Evolutionary conservation across 75 land plant genomes (phyloP).

Genomic region (Pinus albicaulis): DNA sequence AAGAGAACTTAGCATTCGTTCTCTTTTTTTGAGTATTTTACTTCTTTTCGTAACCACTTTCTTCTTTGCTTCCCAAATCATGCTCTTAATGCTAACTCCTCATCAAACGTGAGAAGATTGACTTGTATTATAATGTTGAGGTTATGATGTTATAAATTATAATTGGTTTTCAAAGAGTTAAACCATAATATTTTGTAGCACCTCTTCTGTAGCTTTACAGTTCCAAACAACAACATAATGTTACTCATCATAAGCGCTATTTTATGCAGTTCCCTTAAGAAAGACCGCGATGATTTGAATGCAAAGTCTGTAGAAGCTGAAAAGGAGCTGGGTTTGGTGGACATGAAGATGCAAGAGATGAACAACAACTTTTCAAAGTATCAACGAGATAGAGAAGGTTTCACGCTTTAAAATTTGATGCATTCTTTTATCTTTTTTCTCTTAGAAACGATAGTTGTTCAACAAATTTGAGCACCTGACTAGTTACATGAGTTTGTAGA

Average conservation of each 20-base stretch:
- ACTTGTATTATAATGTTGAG: not conserved
- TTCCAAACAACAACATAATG: too few species aligned
- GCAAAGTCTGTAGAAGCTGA: slow-evolving; percentile 72
- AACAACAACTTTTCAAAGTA: slow-evolving; percentile 49
- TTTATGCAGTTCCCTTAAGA: slow-evolving; percentile 43
- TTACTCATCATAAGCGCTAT: not conserved
- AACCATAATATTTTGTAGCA: not conserved
- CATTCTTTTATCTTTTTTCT: not conserved
- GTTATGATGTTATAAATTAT: not conserved
- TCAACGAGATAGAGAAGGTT: slow-evolving; percentile 78
- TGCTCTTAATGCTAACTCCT: not conserved
- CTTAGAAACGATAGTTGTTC: not conserved
- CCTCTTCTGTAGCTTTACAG: not conserved
- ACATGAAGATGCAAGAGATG: slow-evolving; percentile 72
- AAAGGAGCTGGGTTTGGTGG: slow-evolving; percentile 64
- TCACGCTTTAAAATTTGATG: slow-evolving; percentile 10
- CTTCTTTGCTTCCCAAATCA: not conserved
- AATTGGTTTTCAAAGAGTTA: not conserved
- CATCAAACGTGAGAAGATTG: not conserved
- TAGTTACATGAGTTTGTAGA: not conserved
- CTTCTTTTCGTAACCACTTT: not conserved
- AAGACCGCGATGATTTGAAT: slow-evolving; percentile 63
- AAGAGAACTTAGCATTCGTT: not conserved
- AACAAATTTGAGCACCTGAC: not conserved
- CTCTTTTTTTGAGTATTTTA: not conserved